Base-by-base conservation (phyloP, 257 asterid genomes). In the Gentiana dahurica region DNA sequence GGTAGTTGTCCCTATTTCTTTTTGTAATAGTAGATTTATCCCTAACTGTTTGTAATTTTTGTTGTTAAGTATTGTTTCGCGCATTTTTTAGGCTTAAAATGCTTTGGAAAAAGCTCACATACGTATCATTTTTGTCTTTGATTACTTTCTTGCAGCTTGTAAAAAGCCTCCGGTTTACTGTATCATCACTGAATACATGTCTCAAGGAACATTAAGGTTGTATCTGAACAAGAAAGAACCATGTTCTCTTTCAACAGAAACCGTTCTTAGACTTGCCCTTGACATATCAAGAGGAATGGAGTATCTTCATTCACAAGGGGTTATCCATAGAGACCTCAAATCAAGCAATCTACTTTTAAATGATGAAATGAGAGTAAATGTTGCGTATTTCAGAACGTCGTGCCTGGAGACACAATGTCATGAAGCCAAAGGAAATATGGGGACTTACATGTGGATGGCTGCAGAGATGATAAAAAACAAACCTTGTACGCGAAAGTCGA, bases 381-480 rank as follows among this genome's bases (percentile, higher is more conserved):
- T 71, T 2, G 75, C 72, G 0, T 72, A 72, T 68, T 75, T 68
- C 60, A 72, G 81, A 49, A 66, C 73, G 15, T 70, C 76, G 0
- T 74, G 76, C 50, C 62, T 70, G 36, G 80, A 66, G 49, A 71
- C 74, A 7, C 80, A 74, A 13, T 58, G 71, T n/a, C 62, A 59
- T 2, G 76, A 70, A 52, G 68, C 68, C 12, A 66, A 67, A 59
- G 76, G 73, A 3, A 71, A 74, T 46, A 70, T 67, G 74, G 80
- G 80, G 49, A 74, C 80, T 3, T 74, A 74, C 54, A 71, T 76
- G 4, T 74, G 80, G 80, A 74, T 74, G 80, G 80, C 80, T 11
- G 76, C 80, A 0, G 89, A 81, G 66, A 78, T 78, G 85, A 81
- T 81, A 62, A 81, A 79, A 71, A 81, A 76, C 58, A 71, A 77